phyloP scores from a whole-genome alignment of 495 filamentous ascomycete genomes.

The Cenococcum geophilum region DNA sequence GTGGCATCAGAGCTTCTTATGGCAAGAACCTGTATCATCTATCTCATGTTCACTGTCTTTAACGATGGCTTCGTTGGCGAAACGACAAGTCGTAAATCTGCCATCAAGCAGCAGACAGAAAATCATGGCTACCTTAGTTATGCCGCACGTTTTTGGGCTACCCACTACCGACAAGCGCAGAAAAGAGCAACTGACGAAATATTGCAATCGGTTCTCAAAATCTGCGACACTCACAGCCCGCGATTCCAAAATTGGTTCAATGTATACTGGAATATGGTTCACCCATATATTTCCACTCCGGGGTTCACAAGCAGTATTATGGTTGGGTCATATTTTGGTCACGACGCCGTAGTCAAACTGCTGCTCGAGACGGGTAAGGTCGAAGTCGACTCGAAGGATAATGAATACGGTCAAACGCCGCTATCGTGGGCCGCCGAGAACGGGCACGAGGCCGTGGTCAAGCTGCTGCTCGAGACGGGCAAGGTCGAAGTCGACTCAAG shows the following conservation, averaged over 20 bases:
- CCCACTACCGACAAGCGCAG: constrained; percentile 5
- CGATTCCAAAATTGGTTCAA: constrained; percentile 9
- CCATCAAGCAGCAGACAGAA: background rate
- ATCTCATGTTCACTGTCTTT: constrained; percentile 7
- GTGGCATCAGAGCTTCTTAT: constrained; percentile 1
- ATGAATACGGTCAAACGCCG: too few species aligned
- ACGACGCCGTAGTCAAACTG: too few species aligned
- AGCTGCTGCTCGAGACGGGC: too few species aligned
- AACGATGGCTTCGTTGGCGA: background rate
- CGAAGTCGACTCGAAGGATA: too few species aligned
- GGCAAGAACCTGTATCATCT: constrained; percentile 4
- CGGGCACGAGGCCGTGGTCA: too few species aligned
- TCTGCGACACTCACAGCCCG: constrained; percentile 6
- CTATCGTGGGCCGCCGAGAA: too few species aligned
- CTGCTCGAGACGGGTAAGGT: too few species aligned
- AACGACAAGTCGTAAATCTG: background rate
- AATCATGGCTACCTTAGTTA: constrained; percentile 10
- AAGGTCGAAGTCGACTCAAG: too few species aligned
- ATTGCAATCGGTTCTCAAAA: background rate
- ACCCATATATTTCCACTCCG: background rate
- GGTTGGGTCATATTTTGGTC: constrained; percentile 17
- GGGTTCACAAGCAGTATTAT: constrained; percentile 7
- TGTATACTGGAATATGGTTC: constrained; percentile 1
- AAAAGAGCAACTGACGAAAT: background rate
- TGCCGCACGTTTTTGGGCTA: constrained; percentile 13